Evolutionary conservation across 768 basidiomycete genomes (phyloP).

Genomic region (Leccinum variicolor): DNA sequence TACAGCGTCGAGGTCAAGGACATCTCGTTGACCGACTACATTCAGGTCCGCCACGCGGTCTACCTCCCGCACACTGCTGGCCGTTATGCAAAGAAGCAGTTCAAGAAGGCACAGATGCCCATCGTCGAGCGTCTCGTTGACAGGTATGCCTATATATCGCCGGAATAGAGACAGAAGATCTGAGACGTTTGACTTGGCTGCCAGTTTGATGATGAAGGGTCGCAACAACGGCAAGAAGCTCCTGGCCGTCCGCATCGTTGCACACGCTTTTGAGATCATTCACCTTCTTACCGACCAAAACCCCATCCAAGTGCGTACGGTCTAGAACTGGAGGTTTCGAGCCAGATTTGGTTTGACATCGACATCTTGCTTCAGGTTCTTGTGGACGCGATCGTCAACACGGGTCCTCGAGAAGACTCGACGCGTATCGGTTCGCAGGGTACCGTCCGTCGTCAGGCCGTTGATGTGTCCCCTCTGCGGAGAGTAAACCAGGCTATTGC

Average conservation of each 20-base stretch:
- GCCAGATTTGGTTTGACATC: not conserved
- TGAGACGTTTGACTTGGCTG: not conserved
- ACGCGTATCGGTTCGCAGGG: constrained; percentile 99
- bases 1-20: constrained; percentile 96
- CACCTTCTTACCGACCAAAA: constrained; percentile 99
- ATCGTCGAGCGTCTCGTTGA: constrained; percentile 99
- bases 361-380: constrained; percentile 55
- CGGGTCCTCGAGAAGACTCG: constrained; percentile 98
- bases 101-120: constrained; percentile 99
- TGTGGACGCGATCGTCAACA: constrained; percentile 99
- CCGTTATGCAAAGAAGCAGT: constrained; percentile 99
- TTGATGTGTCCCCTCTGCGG: constrained; percentile 97
- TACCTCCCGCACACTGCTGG: constrained; percentile 99
- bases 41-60: constrained; percentile 97
- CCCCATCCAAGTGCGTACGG: constrained; percentile 84
- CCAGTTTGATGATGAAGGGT: constrained; percentile 99
- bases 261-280: constrained; percentile 99
- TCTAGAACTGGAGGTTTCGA: too few species aligned
- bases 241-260: constrained; percentile 97
- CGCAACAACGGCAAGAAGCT: constrained; percentile 99
- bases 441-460: constrained; percentile 98
- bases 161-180: not conserved
- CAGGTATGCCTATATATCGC: constrained; percentile 52
- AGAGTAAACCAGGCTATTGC: constrained; percentile 97
- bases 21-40: constrained; percentile 98